Evolutionary conservation across 2,329 filamentous ascomycete species (phyloP).

Genomic region (Fusarium graminum): DNA sequence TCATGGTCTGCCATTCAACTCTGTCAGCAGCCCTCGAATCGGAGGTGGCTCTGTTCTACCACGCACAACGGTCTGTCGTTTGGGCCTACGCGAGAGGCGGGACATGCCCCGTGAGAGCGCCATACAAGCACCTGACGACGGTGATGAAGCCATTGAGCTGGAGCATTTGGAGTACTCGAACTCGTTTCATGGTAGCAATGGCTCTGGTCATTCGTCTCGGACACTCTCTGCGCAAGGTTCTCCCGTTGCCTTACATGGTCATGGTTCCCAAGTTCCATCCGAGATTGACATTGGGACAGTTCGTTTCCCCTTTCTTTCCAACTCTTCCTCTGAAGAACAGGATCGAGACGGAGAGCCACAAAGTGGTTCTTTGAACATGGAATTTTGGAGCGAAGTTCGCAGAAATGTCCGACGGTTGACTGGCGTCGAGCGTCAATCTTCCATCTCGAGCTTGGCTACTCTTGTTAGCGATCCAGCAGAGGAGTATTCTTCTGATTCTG

Average conservation of each 20-base stretch:
- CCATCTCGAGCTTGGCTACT: background rate
- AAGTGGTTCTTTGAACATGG: background rate
- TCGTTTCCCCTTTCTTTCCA: constrained; percentile 2
- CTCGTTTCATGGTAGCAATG: background rate
- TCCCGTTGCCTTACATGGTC: background rate
- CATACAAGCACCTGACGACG: background rate
- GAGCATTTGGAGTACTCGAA: background rate
- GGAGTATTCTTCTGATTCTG: background rate
- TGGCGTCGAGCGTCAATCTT: background rate
- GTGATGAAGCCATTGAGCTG: background rate
- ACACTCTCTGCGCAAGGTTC: too few relatives aligned
- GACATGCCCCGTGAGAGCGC: background rate
- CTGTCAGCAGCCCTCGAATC: background rate
- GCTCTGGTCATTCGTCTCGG: background rate
- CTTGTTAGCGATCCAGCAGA: background rate
- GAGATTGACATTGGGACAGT: background rate
- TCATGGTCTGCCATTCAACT: constrained; percentile 6
- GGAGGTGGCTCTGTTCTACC: background rate
- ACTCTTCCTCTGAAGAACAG: background rate
- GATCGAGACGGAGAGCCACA: background rate
- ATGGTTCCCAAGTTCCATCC: background rate
- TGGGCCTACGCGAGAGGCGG: background rate
- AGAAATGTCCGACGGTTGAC: background rate
- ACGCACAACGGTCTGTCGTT: background rate
- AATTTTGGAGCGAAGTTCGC: background rate